phyloP scores from a whole-genome alignment of 257 asterid species.

The Ilex asprella region DNA sequence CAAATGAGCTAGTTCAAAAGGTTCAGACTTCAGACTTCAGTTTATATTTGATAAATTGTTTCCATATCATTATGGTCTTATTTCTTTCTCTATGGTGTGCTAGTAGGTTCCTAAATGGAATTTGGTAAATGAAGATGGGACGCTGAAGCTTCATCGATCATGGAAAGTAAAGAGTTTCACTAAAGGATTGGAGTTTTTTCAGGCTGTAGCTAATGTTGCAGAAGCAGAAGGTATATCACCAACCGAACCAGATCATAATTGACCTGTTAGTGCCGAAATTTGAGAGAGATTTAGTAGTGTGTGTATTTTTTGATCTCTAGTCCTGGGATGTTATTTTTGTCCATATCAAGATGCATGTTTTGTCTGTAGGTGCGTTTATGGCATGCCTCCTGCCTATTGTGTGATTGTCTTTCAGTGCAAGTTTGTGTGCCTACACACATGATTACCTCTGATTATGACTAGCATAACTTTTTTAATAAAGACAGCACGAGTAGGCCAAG shows the following conservation, averaged over 20 bases:
- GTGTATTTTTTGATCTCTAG: too few species aligned
- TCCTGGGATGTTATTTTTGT: too few species aligned
- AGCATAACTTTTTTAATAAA: too few species aligned
- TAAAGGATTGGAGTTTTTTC: constrained; percentile 82
- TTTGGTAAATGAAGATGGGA: constrained; percentile 59
- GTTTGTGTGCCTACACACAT: too few species aligned
- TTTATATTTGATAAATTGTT: not conserved
- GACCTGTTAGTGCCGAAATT: too few species aligned
- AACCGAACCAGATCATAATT: not conserved
- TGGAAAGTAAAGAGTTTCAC: constrained; percentile 89
- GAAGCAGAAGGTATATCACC: constrained; percentile 72
- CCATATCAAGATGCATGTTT: too few species aligned
- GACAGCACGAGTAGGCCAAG: too few species aligned
- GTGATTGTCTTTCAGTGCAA: too few species aligned
- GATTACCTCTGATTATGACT: too few species aligned
- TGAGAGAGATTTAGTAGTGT: too few species aligned
- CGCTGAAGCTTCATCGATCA: constrained; percentile 58
- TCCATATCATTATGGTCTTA: not conserved
- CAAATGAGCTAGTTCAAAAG: constrained; percentile 37
- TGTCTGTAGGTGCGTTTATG: too few species aligned
- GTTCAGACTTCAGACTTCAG: constrained; percentile 22
- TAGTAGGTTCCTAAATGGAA: constrained; percentile 81
- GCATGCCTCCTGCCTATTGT: too few species aligned
- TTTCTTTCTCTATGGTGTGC: not conserved
- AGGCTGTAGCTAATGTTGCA: constrained; percentile 73